Evolutionary conservation across 2,329 filamentous ascomycete species (phyloP), one percentile per base, ranked within the genome.

Genomic region (Leptographium flavum): DNA sequence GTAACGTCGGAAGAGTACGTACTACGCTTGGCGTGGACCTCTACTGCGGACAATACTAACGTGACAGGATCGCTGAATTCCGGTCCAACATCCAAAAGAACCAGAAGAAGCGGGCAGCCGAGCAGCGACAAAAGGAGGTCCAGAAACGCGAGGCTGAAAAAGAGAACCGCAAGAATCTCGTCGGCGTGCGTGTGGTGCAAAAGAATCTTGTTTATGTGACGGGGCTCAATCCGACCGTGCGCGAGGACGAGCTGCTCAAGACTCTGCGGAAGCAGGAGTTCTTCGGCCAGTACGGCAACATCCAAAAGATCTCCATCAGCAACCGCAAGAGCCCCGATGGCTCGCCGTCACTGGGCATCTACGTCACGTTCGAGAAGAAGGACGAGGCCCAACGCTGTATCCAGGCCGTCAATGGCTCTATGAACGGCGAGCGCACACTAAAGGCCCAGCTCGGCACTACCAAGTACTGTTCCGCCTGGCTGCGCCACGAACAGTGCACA

Each of bases 141-240:
- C 88, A 95, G 61, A 96, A 94, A 60, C 87, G 87, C 52, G 92
- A 98, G 64, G 88, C 90, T 49, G 93, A 98, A 62, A 88, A 87
- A 49, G 83, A 94, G 49, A 94, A 87, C 61, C 83, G 92, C 52
- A 96, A 96, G 62, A 94, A 95, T 59, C 75, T 98, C 25, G 87
- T 94, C 45, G 92, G 92, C 47, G 85, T 98, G 41, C 79, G 92
- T 41, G 92, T 98, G 38, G 87, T 96, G 35, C 92, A 98, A 65
- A 96, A 96, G 69, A 98, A 98, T 59, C 76, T 98, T 39, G 92
- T 98, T 52, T 98, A 98, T 63, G 90, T 98, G 51, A 94, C 93
- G 31, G 92, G 92, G 42, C 71, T 98, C 23, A 93, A 85, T 50
- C 92, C 92, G 13, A 88, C 83, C 30, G 86, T 93, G 50, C 82